Base-by-base conservation (phyloP, 805 yeast species). In the Isabelozyma rhagii region DNA sequence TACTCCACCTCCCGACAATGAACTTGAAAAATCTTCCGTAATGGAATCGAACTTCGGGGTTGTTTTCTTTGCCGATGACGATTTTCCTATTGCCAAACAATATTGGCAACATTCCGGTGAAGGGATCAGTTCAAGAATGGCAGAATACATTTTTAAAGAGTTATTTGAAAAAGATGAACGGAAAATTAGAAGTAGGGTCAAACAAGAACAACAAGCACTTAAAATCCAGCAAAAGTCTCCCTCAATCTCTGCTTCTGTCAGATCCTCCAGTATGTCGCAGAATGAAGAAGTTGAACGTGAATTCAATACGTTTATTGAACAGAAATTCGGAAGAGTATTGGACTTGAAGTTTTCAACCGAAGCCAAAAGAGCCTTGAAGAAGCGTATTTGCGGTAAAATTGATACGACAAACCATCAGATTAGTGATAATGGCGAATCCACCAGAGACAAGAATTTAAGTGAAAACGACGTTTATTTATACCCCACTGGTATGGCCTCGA, bases 51-150 rank as follows among this genome's bases (percentile, higher is more conserved):
- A 80, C 40, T 80, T 93, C 48, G 86, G 92, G 0, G 87, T 83
- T 17, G 89, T 91, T n/a, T 84, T 94, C 53, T 88, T 87, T 60
- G 89, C 89, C 1, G 66, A 73, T 1, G 71, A 74, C 3, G 83
- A 78, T 51, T 83, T 75, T 53, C 66, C 81, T 1, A 65, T 87
- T 4, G 92, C 94, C 39, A 91, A 89, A 63, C 83, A 83, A 58
- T 94, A 89, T 69, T 94, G 99, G 99, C 97, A 93, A 66, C 97
- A 92, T 61, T 75, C 96, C 0, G 99, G 99, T 27, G 97, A 93
- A 67, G 97, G 97, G n/a, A 81, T 94, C 27, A 89, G 97, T 13
- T 89, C 97, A 36, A 76, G 98, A 59, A 71, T 85, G 63, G 97
- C 91, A 1, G 97, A 92, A 66, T 94, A 89, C 60, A 83, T 88